Evolutionary conservation across 805 yeast genomes (phyloP).

Genomic region (Metschnikowia vanudenii): DNA sequence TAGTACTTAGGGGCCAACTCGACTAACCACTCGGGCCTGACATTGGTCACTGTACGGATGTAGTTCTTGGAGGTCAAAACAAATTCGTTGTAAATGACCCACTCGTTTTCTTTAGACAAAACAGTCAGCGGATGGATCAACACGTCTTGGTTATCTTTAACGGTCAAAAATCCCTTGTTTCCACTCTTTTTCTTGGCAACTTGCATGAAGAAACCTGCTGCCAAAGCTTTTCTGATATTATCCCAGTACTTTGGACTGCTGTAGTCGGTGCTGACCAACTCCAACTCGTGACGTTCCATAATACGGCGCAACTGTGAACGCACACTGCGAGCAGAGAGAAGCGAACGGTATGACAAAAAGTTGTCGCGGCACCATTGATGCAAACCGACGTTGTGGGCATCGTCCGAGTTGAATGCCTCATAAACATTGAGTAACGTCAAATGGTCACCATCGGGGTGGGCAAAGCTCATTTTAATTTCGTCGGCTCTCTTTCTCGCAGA

Average conservation of each 20-base stretch:
- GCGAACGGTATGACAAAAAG: constrained; percentile 78
- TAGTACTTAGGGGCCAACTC: constrained; percentile 76
- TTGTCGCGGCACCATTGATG: constrained; percentile 91
- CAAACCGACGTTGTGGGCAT: constrained; percentile 62
- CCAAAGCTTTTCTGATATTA: constrained; percentile 80
- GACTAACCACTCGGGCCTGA: constrained; percentile 89
- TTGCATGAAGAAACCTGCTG: constrained; percentile 97
- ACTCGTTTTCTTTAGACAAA: constrained; percentile 82
- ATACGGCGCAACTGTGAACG: constrained; percentile 77
- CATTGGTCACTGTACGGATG: constrained; percentile 87
- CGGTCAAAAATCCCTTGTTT: constrained; percentile 78
- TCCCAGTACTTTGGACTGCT: constrained; percentile 64
- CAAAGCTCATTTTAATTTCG: constrained; percentile 81
- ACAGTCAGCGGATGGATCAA: constrained; percentile 92
- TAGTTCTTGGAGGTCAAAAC: constrained; percentile 92
- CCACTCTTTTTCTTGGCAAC: constrained; percentile 88
- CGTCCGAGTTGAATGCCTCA: constrained; percentile 76
- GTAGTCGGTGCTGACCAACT: constrained; percentile 61
- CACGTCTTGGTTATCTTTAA: constrained; percentile 95
- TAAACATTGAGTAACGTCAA: constrained; percentile 85
- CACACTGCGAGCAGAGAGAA: constrained; percentile 83
- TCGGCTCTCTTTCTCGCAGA: constrained; percentile 86
- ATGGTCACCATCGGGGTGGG: constrained; percentile 95
- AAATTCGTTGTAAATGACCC: constrained; percentile 94
- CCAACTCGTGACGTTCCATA: constrained; percentile 79